A percentile compares a stretch with the other conserved stretches of the same genome.
Evolutionary conservation across 1,284 basidiomycete species (phyloP).

Genomic region (Lentinus polychrous): DNA sequence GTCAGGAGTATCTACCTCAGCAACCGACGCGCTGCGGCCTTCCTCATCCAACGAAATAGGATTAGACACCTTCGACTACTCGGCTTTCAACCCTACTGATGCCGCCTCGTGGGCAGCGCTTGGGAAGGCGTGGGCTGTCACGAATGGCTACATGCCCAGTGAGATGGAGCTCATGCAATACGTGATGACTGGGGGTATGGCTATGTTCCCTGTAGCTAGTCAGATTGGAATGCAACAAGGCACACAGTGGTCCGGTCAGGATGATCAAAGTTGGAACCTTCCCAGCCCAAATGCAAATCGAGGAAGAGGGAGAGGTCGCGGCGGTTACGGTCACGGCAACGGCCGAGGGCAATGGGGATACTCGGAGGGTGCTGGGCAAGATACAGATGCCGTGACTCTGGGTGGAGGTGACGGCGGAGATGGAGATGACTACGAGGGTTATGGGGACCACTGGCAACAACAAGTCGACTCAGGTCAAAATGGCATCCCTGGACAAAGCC

Average conservation of each 20-base stretch:
- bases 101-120: conserved; percentile 69
- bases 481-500: neutral
- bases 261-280: conserved; percentile 8
- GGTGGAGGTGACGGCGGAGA: conserved; percentile 32
- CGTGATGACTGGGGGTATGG: conserved; percentile 39
- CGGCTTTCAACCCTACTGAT: conserved; percentile 62
- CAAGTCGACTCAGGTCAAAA: neutral
- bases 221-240: conserved; percentile 13
- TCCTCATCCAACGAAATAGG: conserved; percentile 22
- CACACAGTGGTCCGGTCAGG: conserved; percentile 11
- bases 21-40: neutral
- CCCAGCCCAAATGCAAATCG: conserved; percentile 11
- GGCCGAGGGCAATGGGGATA: conserved; percentile 22
- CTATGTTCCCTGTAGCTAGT: conserved; percentile 9
- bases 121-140: conserved; percentile 64
- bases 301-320: conserved; percentile 12
- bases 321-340: conserved; percentile 26
- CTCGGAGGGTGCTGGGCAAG: conserved; percentile 16
- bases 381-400: conserved; percentile 50
- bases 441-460: neutral
- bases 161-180: conserved; percentile 71
- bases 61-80: conserved; percentile 60
- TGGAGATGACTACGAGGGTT: conserved; percentile 5
- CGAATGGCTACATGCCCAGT: conserved; percentile 57
- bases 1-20: no score